phyloP scores from a whole-genome alignment of 495 filamentous ascomycete genomes.

The Penicillium diatomitis region DNA sequence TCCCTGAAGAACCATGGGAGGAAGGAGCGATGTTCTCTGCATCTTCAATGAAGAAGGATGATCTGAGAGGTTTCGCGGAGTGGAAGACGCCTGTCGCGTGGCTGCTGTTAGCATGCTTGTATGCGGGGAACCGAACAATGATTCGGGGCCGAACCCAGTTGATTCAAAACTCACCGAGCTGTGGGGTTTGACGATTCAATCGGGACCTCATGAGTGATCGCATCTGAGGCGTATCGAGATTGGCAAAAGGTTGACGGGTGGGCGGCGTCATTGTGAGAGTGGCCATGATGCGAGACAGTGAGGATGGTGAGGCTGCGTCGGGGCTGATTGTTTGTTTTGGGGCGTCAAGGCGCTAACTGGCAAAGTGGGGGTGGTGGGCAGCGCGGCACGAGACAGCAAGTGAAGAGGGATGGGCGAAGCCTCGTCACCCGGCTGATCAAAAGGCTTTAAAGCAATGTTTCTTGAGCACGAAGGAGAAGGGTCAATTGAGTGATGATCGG shows the following conservation, averaged over 20 bases:
- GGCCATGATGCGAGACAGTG: conserved; percentile 21
- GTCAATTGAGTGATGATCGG: too few species aligned
- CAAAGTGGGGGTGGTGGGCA: conserved; percentile 4
- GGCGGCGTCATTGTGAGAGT: conserved; percentile 35
- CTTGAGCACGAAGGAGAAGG: too few species aligned
- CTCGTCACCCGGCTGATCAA: background rate
- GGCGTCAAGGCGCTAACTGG: conserved; percentile 19
- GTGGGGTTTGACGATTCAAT: conserved; percentile 45
- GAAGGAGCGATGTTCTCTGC: conserved; percentile 75
- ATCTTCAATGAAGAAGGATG: conserved; percentile 46
- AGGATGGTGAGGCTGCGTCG: background rate
- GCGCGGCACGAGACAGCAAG: conserved; percentile 7
- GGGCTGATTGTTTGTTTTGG: conserved; percentile 17
- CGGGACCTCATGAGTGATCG: conserved; percentile 35
- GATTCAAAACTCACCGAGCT: conserved; percentile 39
- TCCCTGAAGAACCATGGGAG: conserved; percentile 54
- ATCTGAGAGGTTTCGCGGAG: conserved; percentile 4
- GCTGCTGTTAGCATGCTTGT: too few species aligned
- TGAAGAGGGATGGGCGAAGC: background rate
- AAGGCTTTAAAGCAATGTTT: background rate
- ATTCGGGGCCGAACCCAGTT: background rate
- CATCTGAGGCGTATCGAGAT: conserved; percentile 32
- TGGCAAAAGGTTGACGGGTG: conserved; percentile 37
- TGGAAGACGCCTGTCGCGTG: too few species aligned
- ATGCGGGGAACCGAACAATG: too few species aligned